A percentile compares a stretch with the other conserved stretches of the same genome.
phyloP scores from a whole-genome alignment of 2,329 filamentous ascomycete genomes.

The Sphaerostilbella broomeana region DNA sequence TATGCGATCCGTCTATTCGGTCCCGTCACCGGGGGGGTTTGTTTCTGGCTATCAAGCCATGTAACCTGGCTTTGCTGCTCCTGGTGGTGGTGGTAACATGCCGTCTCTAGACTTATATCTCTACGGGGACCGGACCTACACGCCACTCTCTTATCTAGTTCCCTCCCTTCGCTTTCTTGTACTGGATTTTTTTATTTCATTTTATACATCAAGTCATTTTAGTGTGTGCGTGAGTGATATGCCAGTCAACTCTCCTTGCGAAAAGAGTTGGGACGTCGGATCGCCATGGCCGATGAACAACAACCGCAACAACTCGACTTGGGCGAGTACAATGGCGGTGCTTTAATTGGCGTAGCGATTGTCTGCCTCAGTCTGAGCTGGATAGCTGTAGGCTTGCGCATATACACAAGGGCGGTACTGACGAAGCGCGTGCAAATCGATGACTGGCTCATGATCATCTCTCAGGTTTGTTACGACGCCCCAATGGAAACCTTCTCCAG shows the following conservation, averaged over 20 bases:
- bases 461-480: conserved; percentile 32
- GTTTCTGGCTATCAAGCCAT: background rate
- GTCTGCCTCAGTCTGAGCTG: conserved; percentile 35
- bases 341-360: conserved; percentile 31
- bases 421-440: conserved; percentile 42
- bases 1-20: conserved; percentile 9
- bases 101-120: conserved; percentile 1
- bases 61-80: background rate
- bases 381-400: conserved; percentile 36
- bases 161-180: background rate
- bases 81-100: no score
- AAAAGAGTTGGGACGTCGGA: conserved; percentile 9
- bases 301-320: no score
- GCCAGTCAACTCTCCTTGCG: conserved; percentile 5
- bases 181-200: background rate
- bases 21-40: background rate
- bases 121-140: no score
- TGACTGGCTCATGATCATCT: conserved; percentile 48
- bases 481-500: conserved; percentile 1
- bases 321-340: conserved; percentile 33
- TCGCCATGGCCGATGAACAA: conserved; percentile 26
- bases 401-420: conserved; percentile 38
- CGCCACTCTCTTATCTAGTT: background rate
- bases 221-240: conserved; percentile 9
- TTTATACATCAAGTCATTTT: background rate